Evolutionary conservation across 2,329 filamentous ascomycete species (phyloP), one percentile per base, ranked within the genome.

Genomic region (Exophiala dermatitidis): DNA sequence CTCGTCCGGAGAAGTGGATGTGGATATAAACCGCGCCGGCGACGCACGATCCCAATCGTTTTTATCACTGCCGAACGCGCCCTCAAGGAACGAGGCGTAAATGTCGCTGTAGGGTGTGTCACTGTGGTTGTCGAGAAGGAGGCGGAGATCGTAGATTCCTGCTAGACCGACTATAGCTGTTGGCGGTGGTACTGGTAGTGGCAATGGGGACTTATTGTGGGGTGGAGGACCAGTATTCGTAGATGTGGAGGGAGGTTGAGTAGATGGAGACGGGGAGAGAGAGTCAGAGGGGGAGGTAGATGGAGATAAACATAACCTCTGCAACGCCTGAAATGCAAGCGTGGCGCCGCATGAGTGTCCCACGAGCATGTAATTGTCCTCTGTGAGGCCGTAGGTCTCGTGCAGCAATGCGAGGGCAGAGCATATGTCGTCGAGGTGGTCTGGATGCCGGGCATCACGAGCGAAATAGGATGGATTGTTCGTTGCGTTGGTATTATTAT

Each of bases 261-360:
- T 19, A 19, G 19, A 19, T 19, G 19, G 19, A 19, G 19, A 28
- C 10, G 38, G 38, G 12, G 9, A 10, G 5, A 10, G 38, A 26
- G 7, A 2, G 38, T 26, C 38, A 28, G 38, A 28, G 10, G 6
- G 5, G 28, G n/a, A 26, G 10, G 6, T 10, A 34, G 33, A 34
- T 6, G 6, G 33, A 9, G 38, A 12, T 34, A 34, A 28, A 29
- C 8, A 44, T n/a, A 19, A 41, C 9, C 38, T 38, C 29, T 44
- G 41, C 40, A 44, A 36, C 5, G 48, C 40, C 12, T 50, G 48
- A 36, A 50, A 50, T 5, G 48, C 48, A 7, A 50, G 38, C 9
- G 48, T 50, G 29, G 48, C 48, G 26, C 48, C 48, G 40, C 48
- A 50, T 3, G 48, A 50, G n/a, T 50, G 48, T 9, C 48, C 48